phyloP scores from a whole-genome alignment of 169 alveolate species.

The Plasmodium gallinaceum region DNA sequence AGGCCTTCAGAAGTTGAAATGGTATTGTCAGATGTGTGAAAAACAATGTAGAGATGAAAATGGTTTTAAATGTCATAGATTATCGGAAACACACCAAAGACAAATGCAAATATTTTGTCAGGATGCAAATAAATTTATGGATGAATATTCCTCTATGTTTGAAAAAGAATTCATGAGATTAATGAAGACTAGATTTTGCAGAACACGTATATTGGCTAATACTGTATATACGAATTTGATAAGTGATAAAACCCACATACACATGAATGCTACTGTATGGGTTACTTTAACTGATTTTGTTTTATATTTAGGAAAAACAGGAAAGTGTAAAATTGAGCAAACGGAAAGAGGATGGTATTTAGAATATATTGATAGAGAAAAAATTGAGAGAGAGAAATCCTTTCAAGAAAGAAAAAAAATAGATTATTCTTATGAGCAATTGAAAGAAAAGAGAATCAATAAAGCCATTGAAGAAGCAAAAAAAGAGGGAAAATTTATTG shows the following conservation, averaged over 20 bases:
- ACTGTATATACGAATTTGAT: conserved; percentile 92
- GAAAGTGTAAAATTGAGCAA: conserved; percentile 92
- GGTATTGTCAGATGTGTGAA: conserved; percentile 97
- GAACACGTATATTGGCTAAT: conserved; percentile 90
- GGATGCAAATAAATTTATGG: conserved; percentile 92
- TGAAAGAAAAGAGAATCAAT: conserved; percentile 71
- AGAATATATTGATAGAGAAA: conserved; percentile 92
- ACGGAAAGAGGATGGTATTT: conserved; percentile 95
- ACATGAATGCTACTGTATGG: conserved; percentile 97
- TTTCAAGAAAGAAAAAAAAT: conserved; percentile 68
- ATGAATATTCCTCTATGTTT: conserved; percentile 92
- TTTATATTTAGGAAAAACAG: conserved; percentile 92
- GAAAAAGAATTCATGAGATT: conserved; percentile 92
- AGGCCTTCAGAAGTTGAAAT: conserved; percentile 94
- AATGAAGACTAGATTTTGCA: conserved; percentile 90
- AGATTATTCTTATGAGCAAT: conserved; percentile 64
- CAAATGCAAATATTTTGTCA: conserved; percentile 94
- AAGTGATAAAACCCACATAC: conserved; percentile 93
- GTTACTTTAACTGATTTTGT: conserved; percentile 92
- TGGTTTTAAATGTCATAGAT: conserved; percentile 95
- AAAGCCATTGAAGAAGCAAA: conserved; percentile 73
- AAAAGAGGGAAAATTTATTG: conserved; percentile 58
- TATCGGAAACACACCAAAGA: conserved; percentile 94
- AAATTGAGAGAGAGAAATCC: conserved; percentile 80
- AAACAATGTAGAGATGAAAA: conserved; percentile 96